These are phyloP conservation scores for Sclerotinia glacialis DNA, from an alignment of 2,329 filamentous ascomycete genomes.

Conservation along the genomic window DNA sequence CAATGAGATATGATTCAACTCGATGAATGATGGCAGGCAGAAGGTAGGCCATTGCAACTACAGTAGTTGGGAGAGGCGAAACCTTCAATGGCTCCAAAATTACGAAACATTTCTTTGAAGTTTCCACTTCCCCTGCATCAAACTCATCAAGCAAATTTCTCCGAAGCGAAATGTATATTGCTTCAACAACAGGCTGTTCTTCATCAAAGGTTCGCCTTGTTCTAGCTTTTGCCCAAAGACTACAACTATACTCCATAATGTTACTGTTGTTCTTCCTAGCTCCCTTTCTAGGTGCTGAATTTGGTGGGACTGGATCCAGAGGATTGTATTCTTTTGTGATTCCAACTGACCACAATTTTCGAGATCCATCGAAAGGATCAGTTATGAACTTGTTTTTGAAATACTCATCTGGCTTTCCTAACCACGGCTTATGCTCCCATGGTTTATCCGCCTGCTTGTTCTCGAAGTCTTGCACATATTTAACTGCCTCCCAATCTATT, in stretches of 20 bases:
- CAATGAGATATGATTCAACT: slow-evolving; percentile 77
- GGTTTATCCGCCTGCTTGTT: slow-evolving; percentile 43
- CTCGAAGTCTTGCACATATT: slow-evolving; percentile 40
- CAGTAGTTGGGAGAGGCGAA: slow-evolving; percentile 65
- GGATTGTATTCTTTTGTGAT: slow-evolving; percentile 59
- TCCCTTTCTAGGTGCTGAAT: slow-evolving; percentile 49
- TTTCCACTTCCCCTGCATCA: slow-evolving; percentile 48
- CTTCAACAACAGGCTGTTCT: slow-evolving; percentile 78
- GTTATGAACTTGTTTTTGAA: slow-evolving; percentile 53
- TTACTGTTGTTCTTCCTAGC: slow-evolving; percentile 48
- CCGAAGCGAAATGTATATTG: slow-evolving; percentile 70
- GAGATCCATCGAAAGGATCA: slow-evolving; percentile 61
- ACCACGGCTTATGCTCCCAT: slow-evolving; percentile 36
- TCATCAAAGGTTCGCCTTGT: slow-evolving; percentile 53
- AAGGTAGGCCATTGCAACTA: slow-evolving; percentile 70
- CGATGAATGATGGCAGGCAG: slow-evolving; percentile 84
- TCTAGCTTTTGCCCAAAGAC: slow-evolving; percentile 64
- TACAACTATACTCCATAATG: slow-evolving; percentile 83
- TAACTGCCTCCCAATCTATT: slow-evolving; percentile 63
- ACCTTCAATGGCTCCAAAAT: slow-evolving; percentile 75
- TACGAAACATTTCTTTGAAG: slow-evolving; percentile 57
- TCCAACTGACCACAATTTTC: slow-evolving; percentile 56
- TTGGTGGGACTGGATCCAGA: slow-evolving; percentile 61
- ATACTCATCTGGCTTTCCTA: slow-evolving; percentile 45
- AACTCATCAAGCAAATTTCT: slow-evolving; percentile 78